Evolutionary conservation across 306 rosid genomes (phyloP), one percentile per base, ranked within the genome.

Genomic region (Erythrophleum fordii): DNA sequence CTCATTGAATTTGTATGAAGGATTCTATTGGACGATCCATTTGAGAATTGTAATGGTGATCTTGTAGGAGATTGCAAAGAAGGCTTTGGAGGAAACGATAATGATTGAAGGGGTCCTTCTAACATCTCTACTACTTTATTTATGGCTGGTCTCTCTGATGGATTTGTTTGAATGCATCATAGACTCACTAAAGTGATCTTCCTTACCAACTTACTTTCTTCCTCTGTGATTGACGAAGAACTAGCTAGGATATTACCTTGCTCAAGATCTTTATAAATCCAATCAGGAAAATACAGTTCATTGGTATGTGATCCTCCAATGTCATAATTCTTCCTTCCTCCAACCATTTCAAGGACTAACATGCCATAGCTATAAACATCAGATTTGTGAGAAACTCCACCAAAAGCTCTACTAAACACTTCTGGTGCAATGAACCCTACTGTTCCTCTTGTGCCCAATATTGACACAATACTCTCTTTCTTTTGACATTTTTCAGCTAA

Each of bases 71-170:
- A 71, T 8, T 42, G 13, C 48, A 70, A 48, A 26, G 9, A 65
- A 11, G 84, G 89, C 17, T 73, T 81, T 11, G 88, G 88, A 49
- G 85, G 85, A 73, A 77, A 12, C 35, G 20, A 65, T 11, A 81
- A 3, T 29, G 81, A 59, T 8, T 81, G 52, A 52, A 69, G 28
- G 2, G 51, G 62, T 17, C 85, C 88, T 81, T 81, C 85, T 11
- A 81, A 18, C 66, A 80, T 76, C 42, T 84, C 82, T 52, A 80
- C 61, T 17, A 69, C 84, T 64, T 70, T 75, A 11, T 64, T 53
- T 75, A 84, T 76, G 0, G 84, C 26, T 22, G 87, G 87, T 11
- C 82, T 73, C 65, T 80, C 16, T 44, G 53, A 64, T 26, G 82
- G 26, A 55, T 55, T 22, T 55, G 13, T 20, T 6, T 55, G 61